Base-by-base conservation (phyloP, 768 basidiomycete genomes). In the Mycena capillaripes region DNA sequence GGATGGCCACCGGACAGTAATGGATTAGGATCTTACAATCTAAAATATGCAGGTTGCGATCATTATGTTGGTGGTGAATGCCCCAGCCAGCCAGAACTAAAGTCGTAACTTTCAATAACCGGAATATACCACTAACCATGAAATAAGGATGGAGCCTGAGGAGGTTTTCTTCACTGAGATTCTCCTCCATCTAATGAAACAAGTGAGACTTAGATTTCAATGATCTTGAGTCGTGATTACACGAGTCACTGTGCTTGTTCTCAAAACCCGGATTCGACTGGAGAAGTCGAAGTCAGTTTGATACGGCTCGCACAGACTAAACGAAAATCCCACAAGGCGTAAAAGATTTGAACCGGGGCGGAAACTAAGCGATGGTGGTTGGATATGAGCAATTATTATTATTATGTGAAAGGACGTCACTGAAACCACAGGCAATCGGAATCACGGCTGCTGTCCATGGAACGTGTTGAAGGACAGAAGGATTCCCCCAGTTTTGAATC, bases 401-500 rank as follows among this genome's bases (percentile, higher is more conserved):
- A 38, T 38, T 8, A 38, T n/a, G 38, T 38, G 10, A 16, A 38
- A 38, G 38, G 10, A 38, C 38, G 42, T 44, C 32, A 70, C 69
- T 63, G 19, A 57, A 44, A 6, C 69, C 69, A 25, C 69, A 63
- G 25, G 38, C 32, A 10, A 70, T 70, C 25, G 69, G 69, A 40
- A 32, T 56, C 2, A 63, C 21, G 3, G 63, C 9, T 1, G 60
- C 12, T 1, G 69, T 63, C 69, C 60, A 63, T 8, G 69, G 42
- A 34, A 25, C 60, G 21, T 32, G 16, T 46, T 70, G 69, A 9
- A 70, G 61, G 2, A 60, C 17, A 25, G 40, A 16, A 21, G 44
- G 1, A 57, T 70, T 70, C 16, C 69, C 69, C 69, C 69, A 70
- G 40, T 56, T 63, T n/a, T 62, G 1, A 34, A 70, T 46, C 1